Evolutionary conservation across 208 protist species (phyloP).

Genomic region (Sergeia podlipaevii): DNA sequence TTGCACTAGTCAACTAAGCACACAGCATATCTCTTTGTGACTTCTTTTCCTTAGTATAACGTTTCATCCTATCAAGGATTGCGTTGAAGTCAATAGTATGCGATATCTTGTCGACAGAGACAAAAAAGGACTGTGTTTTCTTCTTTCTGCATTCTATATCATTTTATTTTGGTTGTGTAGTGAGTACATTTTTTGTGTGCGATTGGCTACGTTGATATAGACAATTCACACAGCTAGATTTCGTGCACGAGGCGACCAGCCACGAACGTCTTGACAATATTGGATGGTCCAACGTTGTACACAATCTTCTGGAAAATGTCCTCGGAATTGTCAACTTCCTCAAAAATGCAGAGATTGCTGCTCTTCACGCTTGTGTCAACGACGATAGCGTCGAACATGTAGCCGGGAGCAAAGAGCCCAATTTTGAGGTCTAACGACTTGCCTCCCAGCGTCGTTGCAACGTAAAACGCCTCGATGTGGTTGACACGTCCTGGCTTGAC

Average conservation of each 20-base stretch:
- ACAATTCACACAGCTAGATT: not conserved
- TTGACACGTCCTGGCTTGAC: conserved; percentile 21
- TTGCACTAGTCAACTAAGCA: too few relatives aligned
- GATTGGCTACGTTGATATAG: too few relatives aligned
- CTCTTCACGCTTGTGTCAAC: conserved; percentile 54
- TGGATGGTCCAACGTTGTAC: conserved; percentile 46
- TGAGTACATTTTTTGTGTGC: too few relatives aligned
- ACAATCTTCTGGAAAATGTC: conserved; percentile 84
- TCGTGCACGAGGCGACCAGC: conserved; percentile 52
- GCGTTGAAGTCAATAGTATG: too few relatives aligned
- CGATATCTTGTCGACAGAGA: not conserved
- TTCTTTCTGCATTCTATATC: not conserved
- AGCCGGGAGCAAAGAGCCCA: conserved; percentile 82
- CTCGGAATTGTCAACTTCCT: conserved; percentile 40
- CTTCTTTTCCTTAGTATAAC: too few relatives aligned
- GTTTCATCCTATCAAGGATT: too few relatives aligned
- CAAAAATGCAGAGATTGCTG: conserved; percentile 53
- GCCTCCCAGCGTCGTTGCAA: conserved; percentile 88
- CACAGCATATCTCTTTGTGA: too few relatives aligned
- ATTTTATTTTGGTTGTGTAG: too few relatives aligned
- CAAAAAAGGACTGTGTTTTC: not conserved
- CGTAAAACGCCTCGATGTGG: conserved; percentile 75
- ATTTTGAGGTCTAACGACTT: conserved; percentile 82
- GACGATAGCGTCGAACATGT: conserved; percentile 86
- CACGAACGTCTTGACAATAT: conserved; percentile 66